Evolutionary conservation across 176 grass and related monocot species (phyloP), one percentile per base, ranked within the genome.

Genomic region (Puccinellia tenuiflora): DNA sequence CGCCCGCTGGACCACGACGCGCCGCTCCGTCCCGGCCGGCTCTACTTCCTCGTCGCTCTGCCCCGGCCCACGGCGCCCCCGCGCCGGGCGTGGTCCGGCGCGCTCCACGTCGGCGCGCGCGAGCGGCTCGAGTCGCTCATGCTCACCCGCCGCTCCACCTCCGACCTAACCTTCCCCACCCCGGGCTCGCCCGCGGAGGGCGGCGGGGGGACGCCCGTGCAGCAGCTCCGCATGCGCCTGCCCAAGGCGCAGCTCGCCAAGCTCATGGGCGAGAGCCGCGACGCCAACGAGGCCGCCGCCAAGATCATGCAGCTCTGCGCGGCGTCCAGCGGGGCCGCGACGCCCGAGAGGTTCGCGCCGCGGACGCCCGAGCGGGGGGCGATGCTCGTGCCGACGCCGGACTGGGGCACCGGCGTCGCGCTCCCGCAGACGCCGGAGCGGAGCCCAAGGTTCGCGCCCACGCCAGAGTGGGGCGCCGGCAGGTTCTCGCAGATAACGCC

Each of bases 41-140:
- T 98, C 71, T 98, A 98, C 87, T 98, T 98, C 79, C 87, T 98
- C n/a, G 96, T 98, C 6, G 87, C 87, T 48, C 93, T 98, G 28
- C 96, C 55, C 1, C 84, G 40, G 3, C 91, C 90, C 2, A 28
- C 33, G 16, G 92, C 1, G 3, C 67, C 53, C 35, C 88, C 52
- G 62, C 89, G 89, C 29, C 83, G 93, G 1, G 90, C 96, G 5
- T 95, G 93, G 93, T 98, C 96, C 0, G 96, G 95, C 21, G 86
- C 79, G 25, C 86, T 97, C 9, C 92, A 88, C 37, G 77, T 97
- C 48, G 88, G 92, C 38, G 95, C 95, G 1, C 81, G 85, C 30
- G 95, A 97, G 86, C 75, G 95, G 77, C 95, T 97, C 10, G 95
- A 97, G 90, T 86, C 81, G 30, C 92, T 97, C 50, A 94, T 89